These are phyloP conservation scores for Volvox carteri DNA, from an alignment of 163 green algal species.

Conservation along the genomic window DNA sequence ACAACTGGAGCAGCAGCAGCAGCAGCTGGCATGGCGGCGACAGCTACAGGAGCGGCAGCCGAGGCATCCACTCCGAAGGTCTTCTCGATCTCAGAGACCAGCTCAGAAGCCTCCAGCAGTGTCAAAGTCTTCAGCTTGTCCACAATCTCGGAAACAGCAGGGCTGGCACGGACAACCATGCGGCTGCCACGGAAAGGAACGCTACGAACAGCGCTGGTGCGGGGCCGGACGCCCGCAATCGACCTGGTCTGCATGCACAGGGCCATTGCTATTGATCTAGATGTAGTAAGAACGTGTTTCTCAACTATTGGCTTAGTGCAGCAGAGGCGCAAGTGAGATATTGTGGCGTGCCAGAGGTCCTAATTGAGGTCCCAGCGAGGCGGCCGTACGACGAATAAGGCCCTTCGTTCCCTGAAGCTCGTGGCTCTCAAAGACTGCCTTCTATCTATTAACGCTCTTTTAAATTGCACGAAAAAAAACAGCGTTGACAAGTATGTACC, in stretches of 20 bases:
- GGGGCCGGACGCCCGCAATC: constrained; percentile 43
- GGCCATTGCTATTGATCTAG: constrained; percentile 30
- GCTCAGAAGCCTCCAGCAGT: constrained; percentile 70
- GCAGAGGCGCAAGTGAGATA: constrained; percentile 1
- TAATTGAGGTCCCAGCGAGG: constrained; percentile 19
- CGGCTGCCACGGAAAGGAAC: constrained; percentile 50
- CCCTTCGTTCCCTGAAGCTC: neutral
- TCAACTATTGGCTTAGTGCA: neutral
- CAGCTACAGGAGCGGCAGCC: constrained; percentile 58
- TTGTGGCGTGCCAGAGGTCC: neutral
- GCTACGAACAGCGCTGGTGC: constrained; percentile 38
- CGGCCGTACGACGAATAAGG: constrained; percentile 21
- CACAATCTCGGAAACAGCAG: constrained; percentile 65
- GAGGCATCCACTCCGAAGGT: constrained; percentile 73
- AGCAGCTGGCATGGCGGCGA: constrained; percentile 42
- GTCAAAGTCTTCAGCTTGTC: constrained; percentile 76
- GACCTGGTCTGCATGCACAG: constrained; percentile 59
- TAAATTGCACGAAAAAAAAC: too few species aligned
- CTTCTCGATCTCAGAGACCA: constrained; percentile 74
- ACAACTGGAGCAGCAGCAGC: constrained; percentile 63
- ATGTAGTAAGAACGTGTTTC: neutral
- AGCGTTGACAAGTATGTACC: too few species aligned
- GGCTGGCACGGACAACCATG: constrained; percentile 52
- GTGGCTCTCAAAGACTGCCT: neutral
- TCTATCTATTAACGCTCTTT: too few species aligned